Base-by-base conservation (phyloP, 345 rosid species). In the Barbarea vulgaris region DNA sequence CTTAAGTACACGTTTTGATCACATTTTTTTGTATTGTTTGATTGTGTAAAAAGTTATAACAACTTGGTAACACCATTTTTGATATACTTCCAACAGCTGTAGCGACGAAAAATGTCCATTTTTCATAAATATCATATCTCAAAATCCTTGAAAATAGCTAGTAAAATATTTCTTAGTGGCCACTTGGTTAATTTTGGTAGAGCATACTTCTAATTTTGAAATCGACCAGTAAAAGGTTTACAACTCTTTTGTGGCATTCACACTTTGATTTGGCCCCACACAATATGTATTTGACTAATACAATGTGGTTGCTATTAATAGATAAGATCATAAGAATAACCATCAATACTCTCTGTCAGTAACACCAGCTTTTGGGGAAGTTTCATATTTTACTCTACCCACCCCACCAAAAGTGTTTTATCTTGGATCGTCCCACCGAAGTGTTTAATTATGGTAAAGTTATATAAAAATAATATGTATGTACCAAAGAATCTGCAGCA, bases 331-430 rank as follows among this genome's bases (percentile, higher is more conserved):
- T 5, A 42, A 18, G 58, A 58, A 56, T 30, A 51, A 18, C 4
- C 39, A 13, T 24, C 61, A 30, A 72, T 28, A 52, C 18, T 24
- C 19, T 34, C 54, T 39, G 8, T 41, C n/a, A 41, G 46, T 28
- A 73, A 41, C 15, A 22, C 30, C 56, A 9, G 39, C 13, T 9
- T 14, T 25, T 28, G 18, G 22, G 18, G 25, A 6, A 53, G 54
- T 53, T 41, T 34, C 70, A 10, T 64, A 22, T 6, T 27, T 64
- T 42, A 62, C 27, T n/a, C 36, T 48, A 64, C 17, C 71, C 48
- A 64, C 57, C 56, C 56, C 56, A 63, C 63, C 77, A 19, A 51
- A 52, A 63, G 54, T 41, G 50, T 71, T 57, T 57, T 17, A n/a
- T 18, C 27, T 48, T 50, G 5, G 41, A 9, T 11, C 68, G 41